Base-by-base conservation (phyloP, 352 stramenopile species). In the Phytophthora citricola region DNA sequence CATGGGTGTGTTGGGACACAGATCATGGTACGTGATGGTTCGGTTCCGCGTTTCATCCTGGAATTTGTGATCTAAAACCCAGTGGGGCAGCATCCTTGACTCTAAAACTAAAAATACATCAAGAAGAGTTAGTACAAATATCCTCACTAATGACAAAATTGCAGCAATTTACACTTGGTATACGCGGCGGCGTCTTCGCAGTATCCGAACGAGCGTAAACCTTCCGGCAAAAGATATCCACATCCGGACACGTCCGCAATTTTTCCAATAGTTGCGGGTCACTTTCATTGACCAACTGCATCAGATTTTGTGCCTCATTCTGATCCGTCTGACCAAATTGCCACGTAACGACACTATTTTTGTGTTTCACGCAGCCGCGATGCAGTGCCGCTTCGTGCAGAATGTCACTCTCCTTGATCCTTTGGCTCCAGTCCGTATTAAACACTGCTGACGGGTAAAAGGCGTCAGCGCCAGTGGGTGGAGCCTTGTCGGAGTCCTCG, bases 141-240 rank as follows among this genome's bases (percentile, higher is more conserved):
- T 26, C 24, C 24, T 26, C n/a, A 36, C 22, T 54, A 26, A 60
- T 20, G 15, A 27, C 10, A 32, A 39, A 4, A 49, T 26, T 20
- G 3, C 11, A 12, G 9, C 9, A 60, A 31, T 6, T 43, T 67
- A 90, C 79, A 89, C 46, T 91, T 90, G 29, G 74, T 63, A 58
- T 92, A 94, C 2, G 69, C 81, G 9, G 71, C 68, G 0, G 72
- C 78, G 49, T 94, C 85, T 62, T 94, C 85, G 58, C 85, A 94
- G 54, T 94, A 93, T 22, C 85, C 83, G 43, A 85, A 73, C 26
- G 52, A 69, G 3, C 83, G 76, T 26, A 91, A 61, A 12, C 63
- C 64, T 49, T 58, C 24, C 4, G 85, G 79, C 15, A 89, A 55
- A 86, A 92, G n/a, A 93, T 53, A 53, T 93, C 82, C 14, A 93